These are phyloP conservation scores for Venturia aucupariae DNA, from an alignment of 2,329 filamentous ascomycete species.

Conservation along the genomic window DNA sequence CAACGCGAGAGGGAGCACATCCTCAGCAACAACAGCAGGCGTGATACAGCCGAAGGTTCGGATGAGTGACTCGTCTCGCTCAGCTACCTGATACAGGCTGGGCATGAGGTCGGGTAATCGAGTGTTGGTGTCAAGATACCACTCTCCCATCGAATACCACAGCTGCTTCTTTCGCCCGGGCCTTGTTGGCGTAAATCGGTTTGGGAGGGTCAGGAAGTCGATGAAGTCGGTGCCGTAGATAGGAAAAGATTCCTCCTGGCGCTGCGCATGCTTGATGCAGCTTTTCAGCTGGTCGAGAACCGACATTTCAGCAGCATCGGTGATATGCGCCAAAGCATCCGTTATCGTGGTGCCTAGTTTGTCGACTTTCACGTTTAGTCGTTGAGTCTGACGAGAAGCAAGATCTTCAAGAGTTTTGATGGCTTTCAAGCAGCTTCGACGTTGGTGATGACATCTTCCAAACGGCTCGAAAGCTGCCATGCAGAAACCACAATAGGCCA, in stretches of 20 bases:
- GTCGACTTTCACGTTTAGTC: conserved; percentile 31
- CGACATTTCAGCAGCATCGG: conserved; percentile 1
- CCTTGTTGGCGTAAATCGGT: conserved; percentile 36
- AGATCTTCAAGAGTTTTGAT: conserved; percentile 61
- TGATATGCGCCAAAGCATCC: background rate
- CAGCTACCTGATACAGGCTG: conserved; percentile 33
- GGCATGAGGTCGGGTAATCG: conserved; percentile 12
- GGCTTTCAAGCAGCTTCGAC: conserved; percentile 45
- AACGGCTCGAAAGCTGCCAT: conserved; percentile 57
- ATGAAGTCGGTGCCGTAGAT: conserved; percentile 75
- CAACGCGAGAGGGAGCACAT: conserved; percentile 60
- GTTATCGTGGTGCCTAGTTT: conserved; percentile 34
- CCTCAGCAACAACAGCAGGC: conserved; percentile 74
- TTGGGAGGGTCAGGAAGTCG: conserved; percentile 48
- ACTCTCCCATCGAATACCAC: conserved; percentile 37
- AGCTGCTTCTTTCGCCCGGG: conserved; percentile 25
- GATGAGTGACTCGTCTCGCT: conserved; percentile 63
- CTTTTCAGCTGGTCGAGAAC: conserved; percentile 11
- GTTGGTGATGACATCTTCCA: conserved; percentile 43
- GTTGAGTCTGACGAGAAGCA: conserved; percentile 58
- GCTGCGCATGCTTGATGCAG: conserved; percentile 8
- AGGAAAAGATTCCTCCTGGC: conserved; percentile 53
- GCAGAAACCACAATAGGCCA: conserved; percentile 71
- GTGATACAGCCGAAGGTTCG: conserved; percentile 89
- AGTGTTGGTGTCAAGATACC: conserved; percentile 10